Percentiles rank a stretch among this genome's conserved stretches.
Evolutionary conservation across 1,284 basidiomycete genomes (phyloP).

Genomic region (Meira miltonrushii): DNA sequence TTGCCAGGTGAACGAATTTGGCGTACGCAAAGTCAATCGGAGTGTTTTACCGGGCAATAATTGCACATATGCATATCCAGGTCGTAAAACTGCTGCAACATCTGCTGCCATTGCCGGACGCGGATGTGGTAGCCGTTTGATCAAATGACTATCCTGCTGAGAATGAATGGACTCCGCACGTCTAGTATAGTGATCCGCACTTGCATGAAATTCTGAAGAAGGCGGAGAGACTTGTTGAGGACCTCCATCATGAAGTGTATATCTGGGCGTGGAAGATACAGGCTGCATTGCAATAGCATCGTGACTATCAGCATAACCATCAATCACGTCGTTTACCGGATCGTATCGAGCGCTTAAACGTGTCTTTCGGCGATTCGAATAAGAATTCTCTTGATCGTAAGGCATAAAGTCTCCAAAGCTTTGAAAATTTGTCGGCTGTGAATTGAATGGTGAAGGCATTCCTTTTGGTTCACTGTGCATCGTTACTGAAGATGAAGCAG

Average conservation of each 20-base stretch:
- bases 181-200: too few relatives aligned
- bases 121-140: background rate
- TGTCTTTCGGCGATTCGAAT: slow-evolving; percentile 11
- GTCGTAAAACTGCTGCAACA: slow-evolving; percentile 44
- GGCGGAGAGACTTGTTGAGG: too few relatives aligned
- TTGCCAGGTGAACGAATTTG: slow-evolving; percentile 59
- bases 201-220: too few relatives aligned
- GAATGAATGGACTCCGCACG: background rate
- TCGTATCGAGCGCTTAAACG: slow-evolving; percentile 35
- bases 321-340: background rate
- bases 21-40: slow-evolving; percentile 66
- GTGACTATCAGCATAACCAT: background rate
- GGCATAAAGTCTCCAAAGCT: too few relatives aligned
- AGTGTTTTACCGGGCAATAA: slow-evolving; percentile 72
- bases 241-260: background rate
- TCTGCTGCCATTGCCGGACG: slow-evolving; percentile 41
- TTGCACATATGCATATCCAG: slow-evolving; percentile 71
- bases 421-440: background rate
- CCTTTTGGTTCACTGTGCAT: slow-evolving; percentile 1
- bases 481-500: background rate
- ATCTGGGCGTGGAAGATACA: background rate
- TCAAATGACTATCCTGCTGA: background rate
- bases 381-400: too few relatives aligned
- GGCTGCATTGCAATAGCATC: background rate
- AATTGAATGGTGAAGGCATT: background rate